Conservation (phyloP, 352 stramenopile species). For the Peronospora farinosa region DNA sequence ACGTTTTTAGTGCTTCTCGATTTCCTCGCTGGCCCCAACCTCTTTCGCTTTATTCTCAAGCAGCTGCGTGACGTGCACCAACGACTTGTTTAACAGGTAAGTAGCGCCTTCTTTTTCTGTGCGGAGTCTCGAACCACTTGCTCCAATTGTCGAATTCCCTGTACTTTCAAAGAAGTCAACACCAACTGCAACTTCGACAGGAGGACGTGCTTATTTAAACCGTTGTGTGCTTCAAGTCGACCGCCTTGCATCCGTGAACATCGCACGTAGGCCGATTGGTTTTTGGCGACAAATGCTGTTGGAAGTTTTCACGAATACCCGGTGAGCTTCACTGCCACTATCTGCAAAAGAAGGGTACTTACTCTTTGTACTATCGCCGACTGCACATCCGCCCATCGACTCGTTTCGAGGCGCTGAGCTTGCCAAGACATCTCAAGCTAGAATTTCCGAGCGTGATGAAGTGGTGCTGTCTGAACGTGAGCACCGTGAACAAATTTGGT, state of each 20-base stretch:
- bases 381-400: conserved; percentile 19
- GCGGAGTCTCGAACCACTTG: no score
- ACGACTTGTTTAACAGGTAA: no score
- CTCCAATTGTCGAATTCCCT: conserved; percentile 12
- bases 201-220: conserved; percentile 30
- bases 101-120: no score
- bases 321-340: no score
- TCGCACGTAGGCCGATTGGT: conserved; percentile 16
- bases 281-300: background rate
- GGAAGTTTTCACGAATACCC: no score
- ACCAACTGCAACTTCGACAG: conserved; percentile 21
- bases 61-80: no score
- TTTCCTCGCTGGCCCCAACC: no score
- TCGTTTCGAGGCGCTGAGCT: conserved; percentile 21
- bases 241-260: conserved; percentile 20
- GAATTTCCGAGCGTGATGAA: conserved; percentile 3
- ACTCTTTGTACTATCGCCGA: conserved; percentile 23
- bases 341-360: no score
- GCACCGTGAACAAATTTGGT: conserved; percentile 5
- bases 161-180: conserved; percentile 30
- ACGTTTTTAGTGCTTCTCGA: no score
- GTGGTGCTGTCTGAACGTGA: conserved; percentile 18
- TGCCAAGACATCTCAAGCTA: background rate
- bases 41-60: no score
- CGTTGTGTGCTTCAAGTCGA: conserved; percentile 25